phyloP scores from a whole-genome alignment of 1,139 yeast species.

The Groenewaldozyma sp. region DNA sequence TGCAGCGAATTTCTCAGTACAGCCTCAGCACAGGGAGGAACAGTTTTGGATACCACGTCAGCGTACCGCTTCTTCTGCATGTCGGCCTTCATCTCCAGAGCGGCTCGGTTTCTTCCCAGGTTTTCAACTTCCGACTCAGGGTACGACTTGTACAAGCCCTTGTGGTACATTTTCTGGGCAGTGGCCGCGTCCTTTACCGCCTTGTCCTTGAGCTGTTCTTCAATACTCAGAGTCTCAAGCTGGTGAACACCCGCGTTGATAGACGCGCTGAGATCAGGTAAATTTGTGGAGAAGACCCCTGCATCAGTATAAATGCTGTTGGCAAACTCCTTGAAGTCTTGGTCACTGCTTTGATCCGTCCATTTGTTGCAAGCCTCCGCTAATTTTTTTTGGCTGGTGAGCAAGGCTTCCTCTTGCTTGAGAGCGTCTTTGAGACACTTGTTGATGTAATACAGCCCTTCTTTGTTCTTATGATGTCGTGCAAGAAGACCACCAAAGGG shows the following conservation, averaged over 20 bases:
- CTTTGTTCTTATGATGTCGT: too few relatives aligned
- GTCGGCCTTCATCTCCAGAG: slow-evolving; percentile 7
- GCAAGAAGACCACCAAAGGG: too few relatives aligned
- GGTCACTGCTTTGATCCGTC: slow-evolving; percentile 6
- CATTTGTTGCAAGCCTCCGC: slow-evolving; percentile 11
- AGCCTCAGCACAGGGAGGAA: background rate
- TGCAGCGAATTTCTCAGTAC: too few relatives aligned
- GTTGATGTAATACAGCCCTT: too few relatives aligned
- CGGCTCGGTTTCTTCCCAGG: slow-evolving; percentile 13
- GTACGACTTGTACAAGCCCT: slow-evolving; percentile 16
- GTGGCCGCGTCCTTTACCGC: slow-evolving; percentile 10
- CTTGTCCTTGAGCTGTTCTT: slow-evolving; percentile 14
- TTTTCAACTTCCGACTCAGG: slow-evolving; percentile 12
- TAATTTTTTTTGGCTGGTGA: slow-evolving; percentile 9
- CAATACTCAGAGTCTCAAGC: slow-evolving; percentile 14
- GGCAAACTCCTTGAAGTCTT: slow-evolving; percentile 8
- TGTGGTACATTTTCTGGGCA: slow-evolving; percentile 16
- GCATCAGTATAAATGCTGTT: slow-evolving; percentile 9
- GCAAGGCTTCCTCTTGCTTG: slow-evolving; percentile 12
- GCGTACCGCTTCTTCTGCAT: slow-evolving; percentile 1
- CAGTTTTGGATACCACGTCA: background rate
- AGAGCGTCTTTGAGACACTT: slow-evolving; percentile 11
- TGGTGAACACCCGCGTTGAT: slow-evolving; percentile 10
- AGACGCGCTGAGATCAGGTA: slow-evolving; percentile 9
- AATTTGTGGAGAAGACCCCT: slow-evolving; percentile 6